Base-by-base conservation (phyloP, 129 eudicot genomes). In the Chrysanthemum seticuspe region DNA sequence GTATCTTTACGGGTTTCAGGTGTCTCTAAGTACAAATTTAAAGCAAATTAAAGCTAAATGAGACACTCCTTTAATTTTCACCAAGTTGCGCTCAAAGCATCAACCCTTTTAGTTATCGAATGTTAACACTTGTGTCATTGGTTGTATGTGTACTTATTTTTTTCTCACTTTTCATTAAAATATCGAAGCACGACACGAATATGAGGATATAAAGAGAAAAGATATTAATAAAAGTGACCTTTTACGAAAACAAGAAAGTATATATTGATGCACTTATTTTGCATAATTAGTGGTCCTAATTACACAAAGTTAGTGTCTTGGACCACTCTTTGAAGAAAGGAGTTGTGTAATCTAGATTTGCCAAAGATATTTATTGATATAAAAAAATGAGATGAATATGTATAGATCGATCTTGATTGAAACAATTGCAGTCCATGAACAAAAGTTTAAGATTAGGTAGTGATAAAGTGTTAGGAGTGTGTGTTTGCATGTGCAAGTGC, bases 391-490 rank as follows among this genome's bases (percentile, higher is more conserved):
- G 14, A 27, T 52, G 48, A n/a, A 54, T 13, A 50, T 76, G 76
- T 49, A 67, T 25, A 15, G 49, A 70, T 70, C 65, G 66, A 62
- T 62, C 76, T 62, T 77, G 73, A 72, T 71, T 64, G 68, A 78
- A 71, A 16, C 68, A 75, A 75, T 7, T 67, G 80, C 58, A 45
- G 74, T 71, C 77, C 82, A 78, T 78, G 62, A 63, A 64, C 77
- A 78, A 78, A 78, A 71, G 73, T 78, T 65, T 78, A 73, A 71
- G 82, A 71, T 78, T 78, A 78, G 82, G 82, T 78, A 47, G 73
- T 67, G 77, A 70, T 78, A 78, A 76, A 78, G 77, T 78, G 73
- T 65, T 62, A n/a, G 82, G 73, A 61, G 45, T 56, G 77, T 71
- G 82, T 71, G 82, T 64, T 34, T 71, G 62, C 82, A 78, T 78